These are phyloP conservation scores for Penicillium sclerotigenum DNA, from an alignment of 2,329 filamentous ascomycete species.

Conservation along the genomic window DNA sequence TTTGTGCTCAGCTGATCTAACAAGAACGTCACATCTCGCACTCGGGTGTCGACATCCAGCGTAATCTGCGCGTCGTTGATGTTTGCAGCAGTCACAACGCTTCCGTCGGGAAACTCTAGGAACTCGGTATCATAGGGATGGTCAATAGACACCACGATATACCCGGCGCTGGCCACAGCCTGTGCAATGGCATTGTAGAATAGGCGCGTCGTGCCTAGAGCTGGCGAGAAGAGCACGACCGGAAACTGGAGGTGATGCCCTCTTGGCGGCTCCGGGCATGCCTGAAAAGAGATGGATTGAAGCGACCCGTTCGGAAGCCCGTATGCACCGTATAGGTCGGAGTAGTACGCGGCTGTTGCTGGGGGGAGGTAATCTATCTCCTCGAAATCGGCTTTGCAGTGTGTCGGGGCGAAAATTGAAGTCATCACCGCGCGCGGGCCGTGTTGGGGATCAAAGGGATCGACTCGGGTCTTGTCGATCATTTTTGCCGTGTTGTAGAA, in stretches of 20 bases:
- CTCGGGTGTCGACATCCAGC: slow-evolving; percentile 9
- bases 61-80: slow-evolving; percentile 4
- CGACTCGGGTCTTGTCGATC: slow-evolving; percentile 22
- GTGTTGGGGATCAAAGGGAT: slow-evolving; percentile 26
- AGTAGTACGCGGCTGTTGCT: slow-evolving; percentile 26
- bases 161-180: slow-evolving; percentile 35
- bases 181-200: slow-evolving; percentile 32
- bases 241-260: slow-evolving; percentile 16
- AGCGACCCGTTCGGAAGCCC: slow-evolving; percentile 30
- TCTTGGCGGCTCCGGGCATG: slow-evolving; percentile 10
- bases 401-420: slow-evolving; percentile 27
- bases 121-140: slow-evolving; percentile 37
- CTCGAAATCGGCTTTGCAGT: slow-evolving; percentile 8
- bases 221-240: slow-evolving; percentile 36
- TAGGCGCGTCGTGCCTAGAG: slow-evolving; percentile 26
- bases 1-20: slow-evolving; percentile 14
- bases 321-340: slow-evolving; percentile 12
- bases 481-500: slow-evolving; percentile 6
- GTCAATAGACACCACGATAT: slow-evolving; percentile 35
- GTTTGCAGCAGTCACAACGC: slow-evolving; percentile 9
- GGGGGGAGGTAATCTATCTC: slow-evolving; percentile 28
- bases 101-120: slow-evolving; percentile 34
- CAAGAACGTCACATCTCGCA: slow-evolving; percentile 15
- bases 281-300: slow-evolving; percentile 22
- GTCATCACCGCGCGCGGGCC: slow-evolving; percentile 26